Conservation (phyloP, 257 asterid genomes). For the Asclepias syriaca region DNA sequence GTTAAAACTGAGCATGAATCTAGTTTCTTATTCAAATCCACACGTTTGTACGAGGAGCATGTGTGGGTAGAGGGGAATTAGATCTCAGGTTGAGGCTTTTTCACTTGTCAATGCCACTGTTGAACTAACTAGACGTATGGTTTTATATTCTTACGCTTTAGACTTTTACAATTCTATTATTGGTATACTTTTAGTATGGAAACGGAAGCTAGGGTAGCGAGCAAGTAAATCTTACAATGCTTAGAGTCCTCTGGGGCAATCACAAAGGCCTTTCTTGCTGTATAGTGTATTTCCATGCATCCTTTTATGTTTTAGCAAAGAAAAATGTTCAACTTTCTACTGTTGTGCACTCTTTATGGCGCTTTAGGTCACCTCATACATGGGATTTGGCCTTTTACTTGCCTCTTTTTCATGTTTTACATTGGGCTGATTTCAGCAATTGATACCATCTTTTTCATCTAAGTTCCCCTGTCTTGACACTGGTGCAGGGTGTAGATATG, state of each 20-base stretch:
- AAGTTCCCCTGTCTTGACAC: constrained; percentile 11
- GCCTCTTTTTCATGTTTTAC: not conserved
- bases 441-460: constrained; percentile 2
- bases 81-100: not conserved
- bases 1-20: not conserved
- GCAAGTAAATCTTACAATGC: not conserved
- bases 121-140: not conserved
- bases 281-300: not conserved
- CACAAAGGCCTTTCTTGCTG: not conserved
- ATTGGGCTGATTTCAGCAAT: not conserved
- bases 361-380: not conserved
- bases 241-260: not conserved
- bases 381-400: not conserved
- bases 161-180: not conserved
- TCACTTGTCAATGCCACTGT: not conserved
- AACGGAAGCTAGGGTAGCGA: not conserved
- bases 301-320: too few species aligned
- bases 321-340: not conserved
- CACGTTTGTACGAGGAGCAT: not conserved
- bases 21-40: not conserved
- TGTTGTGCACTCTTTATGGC: not conserved
- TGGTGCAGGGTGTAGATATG: constrained; percentile 79
- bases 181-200: not conserved
- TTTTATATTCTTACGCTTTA: not conserved
- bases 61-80: not conserved